Base-by-base conservation (phyloP, 495 filamentous ascomycete genomes). In the Penicillium crystallinum region DNA sequence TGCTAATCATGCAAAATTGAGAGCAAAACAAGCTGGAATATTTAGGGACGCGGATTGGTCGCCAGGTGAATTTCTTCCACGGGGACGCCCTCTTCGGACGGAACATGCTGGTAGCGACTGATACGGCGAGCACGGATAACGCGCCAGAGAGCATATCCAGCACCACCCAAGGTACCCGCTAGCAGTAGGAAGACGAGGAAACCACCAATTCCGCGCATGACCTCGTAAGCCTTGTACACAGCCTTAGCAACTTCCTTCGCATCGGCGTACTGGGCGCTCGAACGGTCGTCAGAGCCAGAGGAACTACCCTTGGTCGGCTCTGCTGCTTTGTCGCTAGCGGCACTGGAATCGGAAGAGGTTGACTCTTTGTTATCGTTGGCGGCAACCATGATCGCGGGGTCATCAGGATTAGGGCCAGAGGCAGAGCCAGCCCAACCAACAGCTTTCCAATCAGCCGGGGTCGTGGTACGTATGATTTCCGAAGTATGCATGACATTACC, bases 141-240 rank as follows among this genome's bases (percentile, higher is more conserved):
- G 33, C 58, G 60, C 52, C 57, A 65, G 15, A 60, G 17, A 12
- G 59, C 60, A n/a, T 49, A 56, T 36, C 67, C 42, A 10, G 64
- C 54, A 23, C 67, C 69, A 21, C 63, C 61, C 33, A 68, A 30
- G 2, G 61, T 56, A 48, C 66, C 61, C 2, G 50, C 29, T 15
- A 66, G 22, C 25, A 71, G 44, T 36, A 72, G 59, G 49, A 71
- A 59, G 27, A 74, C 62, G 37, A 74, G 43, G 0, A 74, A 46
- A 30, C 62, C 61, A 4, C 69, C 66, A 0, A 72, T 56, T 17
- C 62, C 68, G 40, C 59, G 64, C 21, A 74, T 63, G 33, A 74
- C 56, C 10, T 72, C 66, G 54, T 63, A 69, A 11, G 71, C 71
- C 57, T 60, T 62, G 53, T 53, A 58, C 11, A 66, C 62, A 2